Base-by-base conservation (phyloP, 2,329 filamentous ascomycete species). In the Claviceps maximensis region DNA sequence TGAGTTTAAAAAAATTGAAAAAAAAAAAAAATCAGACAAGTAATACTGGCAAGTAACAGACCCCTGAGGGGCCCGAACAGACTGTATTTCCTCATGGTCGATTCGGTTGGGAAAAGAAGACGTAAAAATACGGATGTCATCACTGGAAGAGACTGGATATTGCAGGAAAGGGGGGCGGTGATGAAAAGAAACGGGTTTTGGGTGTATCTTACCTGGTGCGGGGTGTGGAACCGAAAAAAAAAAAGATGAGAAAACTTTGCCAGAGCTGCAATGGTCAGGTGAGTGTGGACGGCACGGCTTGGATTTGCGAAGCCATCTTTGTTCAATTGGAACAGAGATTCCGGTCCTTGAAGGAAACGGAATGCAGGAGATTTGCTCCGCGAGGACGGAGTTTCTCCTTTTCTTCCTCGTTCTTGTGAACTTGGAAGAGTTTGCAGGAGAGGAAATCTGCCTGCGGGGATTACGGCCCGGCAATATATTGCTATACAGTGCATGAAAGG, bases 11-110 rank as follows among this genome's bases (percentile, higher is more conserved):
- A n/a, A n/a, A n/a, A n/a, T n/a, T n/a, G n/a, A 29, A 29, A 29
- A 29, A 29, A 13, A 38, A 17, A 36, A 36, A 19, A 58, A 62
- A 63, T 89, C 86, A 89, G 86, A 87, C 82, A 82, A 78, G 74
- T 71, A 75, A 84, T 89, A 89, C 86, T 90, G 86, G 86, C 86
- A 87, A 89, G 86, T 89, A 89, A 84, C 86, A 87, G 83, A 81
- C 50, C 77, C n/a, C n/a, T n/a, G n/a, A 69, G 71, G 71, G 72
- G 74, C 81, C 83, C 83, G 80, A 74, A 78, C 74, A 84, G 78
- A 78, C 75, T 74, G 67, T 73, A 66, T 54, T 83, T 87, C 83
- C 81, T 89, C 86, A 90, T 84, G 83, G 84, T 82, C 86, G 86
- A 88, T 78, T 90, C 84, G 74, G 84, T 77, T 83, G 79, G 84